A percentile compares a stretch with the other conserved stretches of the same genome.
Conservation (phyloP, 2,329 filamentous ascomycete species). For the Pseudopithomyces maydicus region DNA sequence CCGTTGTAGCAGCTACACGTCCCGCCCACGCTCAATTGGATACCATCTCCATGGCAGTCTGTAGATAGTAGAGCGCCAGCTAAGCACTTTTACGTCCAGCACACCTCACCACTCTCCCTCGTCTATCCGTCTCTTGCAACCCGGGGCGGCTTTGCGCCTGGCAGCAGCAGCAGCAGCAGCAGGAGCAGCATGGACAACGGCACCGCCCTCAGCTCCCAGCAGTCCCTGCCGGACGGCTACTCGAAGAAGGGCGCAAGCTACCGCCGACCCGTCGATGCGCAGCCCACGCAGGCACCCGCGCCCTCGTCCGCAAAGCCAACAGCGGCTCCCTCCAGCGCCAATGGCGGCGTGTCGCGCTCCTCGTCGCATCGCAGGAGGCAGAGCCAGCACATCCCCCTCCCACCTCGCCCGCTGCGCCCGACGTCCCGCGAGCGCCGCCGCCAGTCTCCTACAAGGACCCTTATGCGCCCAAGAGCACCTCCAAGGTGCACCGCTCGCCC, state of each 20-base stretch:
- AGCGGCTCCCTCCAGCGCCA: constrained; percentile 19
- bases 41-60: not conserved
- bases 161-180: too few species aligned
- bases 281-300: constrained; percentile 25
- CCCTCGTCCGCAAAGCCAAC: constrained; percentile 29
- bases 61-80: constrained; percentile 7
- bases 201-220: constrained; percentile 27
- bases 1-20: constrained; percentile 3
- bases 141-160: constrained; percentile 12
- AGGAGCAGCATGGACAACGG: constrained; percentile 40
- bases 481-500: constrained; percentile 28
- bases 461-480: constrained; percentile 40
- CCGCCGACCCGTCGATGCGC: constrained; percentile 37
- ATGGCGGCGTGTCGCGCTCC: constrained; percentile 26
- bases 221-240: constrained; percentile 32
- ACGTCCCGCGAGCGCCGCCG: constrained; percentile 63
- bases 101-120: too few species aligned
- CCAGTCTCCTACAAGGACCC: constrained; percentile 50
- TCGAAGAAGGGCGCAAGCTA: constrained; percentile 40
- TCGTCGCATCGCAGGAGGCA: constrained; percentile 38
- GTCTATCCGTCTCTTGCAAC: not conserved
- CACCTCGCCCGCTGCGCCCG: constrained; percentile 57
- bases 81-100: not conserved
- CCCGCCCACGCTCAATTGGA: constrained; percentile 3
- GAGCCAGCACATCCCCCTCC: constrained; percentile 38